phyloP scores from a whole-genome alignment of 2,329 filamentous ascomycete genomes.

The Tothia fuscella region DNA sequence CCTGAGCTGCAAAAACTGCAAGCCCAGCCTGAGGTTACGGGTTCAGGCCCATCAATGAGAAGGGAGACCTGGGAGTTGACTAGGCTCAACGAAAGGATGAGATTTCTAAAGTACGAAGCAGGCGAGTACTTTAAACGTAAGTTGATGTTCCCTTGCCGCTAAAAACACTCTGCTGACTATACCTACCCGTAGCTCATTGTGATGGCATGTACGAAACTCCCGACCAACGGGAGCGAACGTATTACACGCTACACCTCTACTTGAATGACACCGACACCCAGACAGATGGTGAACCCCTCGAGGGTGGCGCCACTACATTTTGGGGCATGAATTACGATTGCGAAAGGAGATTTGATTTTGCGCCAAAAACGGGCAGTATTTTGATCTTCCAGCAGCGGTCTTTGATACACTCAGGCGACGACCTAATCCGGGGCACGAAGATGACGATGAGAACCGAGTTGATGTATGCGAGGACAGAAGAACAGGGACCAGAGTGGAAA shows the following conservation, averaged over 20 bases:
- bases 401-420: constrained; percentile 42
- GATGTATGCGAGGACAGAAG: constrained; percentile 31
- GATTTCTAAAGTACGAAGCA: constrained; percentile 60
- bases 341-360: constrained; percentile 29
- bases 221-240: constrained; percentile 37
- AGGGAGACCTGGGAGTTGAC: constrained; percentile 26
- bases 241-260: constrained; percentile 46
- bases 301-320: constrained; percentile 45
- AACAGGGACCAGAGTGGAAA: background rate
- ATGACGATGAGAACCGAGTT: constrained; percentile 45
- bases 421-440: constrained; percentile 41
- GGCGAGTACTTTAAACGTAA: constrained; percentile 56
- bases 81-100: constrained; percentile 58
- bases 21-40: constrained; percentile 29
- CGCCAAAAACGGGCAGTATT: constrained; percentile 39
- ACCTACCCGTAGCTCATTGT: constrained; percentile 43
- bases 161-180: constrained; percentile 3
- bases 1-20: constrained; percentile 36
- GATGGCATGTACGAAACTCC: constrained; percentile 53
- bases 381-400: constrained; percentile 44
- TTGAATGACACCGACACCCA: constrained; percentile 32
- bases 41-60: constrained; percentile 18
- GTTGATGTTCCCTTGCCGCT: background rate
- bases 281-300: constrained; percentile 22
- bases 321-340: constrained; percentile 18